phyloP scores from a whole-genome alignment of 305 asterid species.

The Fraxinus latifolia region DNA sequence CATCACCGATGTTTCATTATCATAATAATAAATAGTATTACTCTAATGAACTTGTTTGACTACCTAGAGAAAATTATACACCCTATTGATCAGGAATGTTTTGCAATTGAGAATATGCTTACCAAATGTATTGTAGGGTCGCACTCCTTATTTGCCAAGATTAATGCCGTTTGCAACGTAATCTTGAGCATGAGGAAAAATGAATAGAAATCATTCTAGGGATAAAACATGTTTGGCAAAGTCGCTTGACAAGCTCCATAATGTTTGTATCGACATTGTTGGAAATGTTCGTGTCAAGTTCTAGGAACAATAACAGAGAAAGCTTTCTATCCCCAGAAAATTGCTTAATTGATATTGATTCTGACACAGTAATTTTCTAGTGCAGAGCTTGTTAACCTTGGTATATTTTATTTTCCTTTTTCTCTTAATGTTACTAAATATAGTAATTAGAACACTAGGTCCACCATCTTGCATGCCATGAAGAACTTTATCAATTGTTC shows the following conservation, averaged over 20 bases:
- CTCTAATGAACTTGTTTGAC: background rate
- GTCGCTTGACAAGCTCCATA: background rate
- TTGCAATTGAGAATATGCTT: background rate
- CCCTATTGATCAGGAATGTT: background rate
- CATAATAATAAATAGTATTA: too few relatives aligned
- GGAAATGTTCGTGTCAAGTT: background rate
- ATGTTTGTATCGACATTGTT: background rate
- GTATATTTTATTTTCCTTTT: background rate
- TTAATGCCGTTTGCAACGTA: background rate
- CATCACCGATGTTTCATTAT: too few relatives aligned
- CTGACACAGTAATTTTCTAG: background rate
- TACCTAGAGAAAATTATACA: background rate
- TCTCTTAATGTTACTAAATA: background rate
- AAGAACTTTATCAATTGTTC: background rate
- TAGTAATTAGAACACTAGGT: background rate
- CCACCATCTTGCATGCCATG: background rate
- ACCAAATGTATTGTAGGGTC: background rate
- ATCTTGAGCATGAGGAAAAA: background rate
- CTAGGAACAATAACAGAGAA: background rate
- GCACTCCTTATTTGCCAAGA: background rate
- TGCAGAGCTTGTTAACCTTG: background rate
- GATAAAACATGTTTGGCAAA: background rate
- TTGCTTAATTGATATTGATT: background rate
- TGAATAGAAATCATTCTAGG: background rate
- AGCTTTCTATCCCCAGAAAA: background rate